Percentiles rank a stretch among this genome's conserved stretches.
Evolutionary conservation across 2,329 filamentous ascomycete species (phyloP).

Genomic region (Plenodomus lindquistii): DNA sequence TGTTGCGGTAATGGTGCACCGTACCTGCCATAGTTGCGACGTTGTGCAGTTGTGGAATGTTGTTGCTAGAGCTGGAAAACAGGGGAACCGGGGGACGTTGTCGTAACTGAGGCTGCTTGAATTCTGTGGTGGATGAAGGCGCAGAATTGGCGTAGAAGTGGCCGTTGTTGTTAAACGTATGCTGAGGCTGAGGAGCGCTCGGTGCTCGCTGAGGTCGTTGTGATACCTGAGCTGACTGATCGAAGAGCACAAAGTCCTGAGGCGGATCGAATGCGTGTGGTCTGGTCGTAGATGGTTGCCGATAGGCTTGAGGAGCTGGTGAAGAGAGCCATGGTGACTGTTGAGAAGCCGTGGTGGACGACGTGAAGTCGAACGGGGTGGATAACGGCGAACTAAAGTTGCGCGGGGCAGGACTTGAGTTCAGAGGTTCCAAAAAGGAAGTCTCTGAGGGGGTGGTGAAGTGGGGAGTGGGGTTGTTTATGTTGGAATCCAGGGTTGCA

Average conservation of each 20-base stretch:
- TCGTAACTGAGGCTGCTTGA: conserved; percentile 59
- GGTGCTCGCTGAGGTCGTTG: conserved; percentile 54
- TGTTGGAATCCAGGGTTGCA: conserved; percentile 37
- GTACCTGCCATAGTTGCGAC: conserved; percentile 46
- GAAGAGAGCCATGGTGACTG: conserved; percentile 79
- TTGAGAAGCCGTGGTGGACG: conserved; percentile 81
- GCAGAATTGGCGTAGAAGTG: conserved; percentile 72
- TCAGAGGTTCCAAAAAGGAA: conserved; percentile 59
- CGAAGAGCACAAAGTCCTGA: conserved; percentile 80
- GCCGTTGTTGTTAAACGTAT: conserved; percentile 62
- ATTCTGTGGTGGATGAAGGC: conserved; percentile 62
- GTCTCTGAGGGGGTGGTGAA: conserved; percentile 43
- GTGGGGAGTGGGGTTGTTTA: conserved; percentile 25
- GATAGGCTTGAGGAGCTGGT: conserved; percentile 56
- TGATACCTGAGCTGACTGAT: conserved; percentile 50
- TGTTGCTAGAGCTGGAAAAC: conserved; percentile 65
- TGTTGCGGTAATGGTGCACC: conserved; percentile 16
- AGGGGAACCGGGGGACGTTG: conserved; percentile 72
- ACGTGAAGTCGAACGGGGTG: conserved; percentile 67
- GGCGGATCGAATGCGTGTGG: conserved; percentile 51
- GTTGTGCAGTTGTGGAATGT: conserved; percentile 50
- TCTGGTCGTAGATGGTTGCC: conserved; percentile 53
- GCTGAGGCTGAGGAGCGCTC: conserved; percentile 58
- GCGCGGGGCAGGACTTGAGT: conserved; percentile 66
- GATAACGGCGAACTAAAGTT: conserved; percentile 61